phyloP scores from a whole-genome alignment of 345 rosid species.

The Salix koriyanagi region DNA sequence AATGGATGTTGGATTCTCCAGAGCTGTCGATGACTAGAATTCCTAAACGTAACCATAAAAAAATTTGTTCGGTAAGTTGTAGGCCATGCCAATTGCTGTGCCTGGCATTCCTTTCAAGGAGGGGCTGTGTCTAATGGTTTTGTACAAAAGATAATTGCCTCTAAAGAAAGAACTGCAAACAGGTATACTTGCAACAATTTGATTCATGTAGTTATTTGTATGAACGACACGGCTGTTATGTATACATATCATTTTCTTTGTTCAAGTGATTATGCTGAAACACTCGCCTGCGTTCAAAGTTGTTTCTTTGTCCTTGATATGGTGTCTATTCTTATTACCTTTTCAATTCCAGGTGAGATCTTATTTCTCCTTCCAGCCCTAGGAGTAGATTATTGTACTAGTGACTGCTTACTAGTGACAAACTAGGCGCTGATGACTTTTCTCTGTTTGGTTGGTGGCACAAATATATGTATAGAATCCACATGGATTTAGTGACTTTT shows the following conservation, averaged over 20 bases:
- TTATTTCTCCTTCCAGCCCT: neutral
- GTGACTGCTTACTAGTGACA: neutral
- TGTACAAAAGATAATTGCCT: conserved; percentile 1
- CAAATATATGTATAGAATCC: neutral
- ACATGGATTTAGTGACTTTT: neutral
- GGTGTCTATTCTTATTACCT: neutral
- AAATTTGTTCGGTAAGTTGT: neutral
- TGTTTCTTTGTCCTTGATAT: neutral
- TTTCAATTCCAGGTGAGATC: neutral
- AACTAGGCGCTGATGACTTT: neutral
- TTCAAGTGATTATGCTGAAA: neutral
- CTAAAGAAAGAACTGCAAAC: neutral
- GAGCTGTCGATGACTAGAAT: neutral
- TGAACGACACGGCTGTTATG: neutral
- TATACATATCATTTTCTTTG: neutral
- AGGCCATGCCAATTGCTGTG: neutral
- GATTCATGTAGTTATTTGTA: neutral
- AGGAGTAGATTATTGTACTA: neutral
- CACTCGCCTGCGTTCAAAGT: neutral
- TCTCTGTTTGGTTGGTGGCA: neutral
- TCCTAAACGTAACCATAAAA: neutral
- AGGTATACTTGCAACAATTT: conserved; percentile 1
- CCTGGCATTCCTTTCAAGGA: neutral
- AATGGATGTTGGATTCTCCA: neutral
- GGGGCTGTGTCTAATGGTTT: neutral